phyloP scores from a whole-genome alignment of 2,329 filamentous ascomycete species.

The Thermomyces lanuginosus region DNA sequence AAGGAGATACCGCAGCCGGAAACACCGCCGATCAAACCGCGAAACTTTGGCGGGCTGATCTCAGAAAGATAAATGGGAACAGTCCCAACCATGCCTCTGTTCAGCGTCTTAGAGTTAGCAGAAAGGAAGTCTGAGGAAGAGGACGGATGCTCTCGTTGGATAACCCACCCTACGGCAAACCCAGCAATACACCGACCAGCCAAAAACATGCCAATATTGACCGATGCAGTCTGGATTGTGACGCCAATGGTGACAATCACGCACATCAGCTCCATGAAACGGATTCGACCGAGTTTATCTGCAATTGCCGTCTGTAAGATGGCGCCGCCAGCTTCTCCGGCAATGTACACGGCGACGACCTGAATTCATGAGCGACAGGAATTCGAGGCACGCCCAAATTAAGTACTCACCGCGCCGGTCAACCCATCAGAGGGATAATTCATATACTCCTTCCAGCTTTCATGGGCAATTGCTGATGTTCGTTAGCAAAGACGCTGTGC shows the following conservation, averaged over 20 bases:
- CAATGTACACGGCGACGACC: slow-evolving; percentile 44
- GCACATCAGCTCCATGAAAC: slow-evolving; percentile 40
- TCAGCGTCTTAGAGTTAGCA: neutral
- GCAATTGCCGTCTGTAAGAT: slow-evolving; percentile 37
- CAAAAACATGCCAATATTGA: slow-evolving; percentile 40
- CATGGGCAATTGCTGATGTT: slow-evolving; percentile 37
- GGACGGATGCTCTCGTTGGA: too few relatives aligned
- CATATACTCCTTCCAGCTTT: slow-evolving; percentile 46
- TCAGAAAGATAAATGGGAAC: slow-evolving; percentile 42
- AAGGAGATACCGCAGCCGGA: slow-evolving; percentile 40
- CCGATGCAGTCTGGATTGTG: slow-evolving; percentile 37
- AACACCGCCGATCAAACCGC: slow-evolving; percentile 39
- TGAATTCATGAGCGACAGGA: slow-evolving; percentile 7
- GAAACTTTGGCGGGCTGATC: slow-evolving; percentile 33
- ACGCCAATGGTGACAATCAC: slow-evolving; percentile 39
- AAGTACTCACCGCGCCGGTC: slow-evolving; percentile 34
- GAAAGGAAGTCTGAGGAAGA: neutral
- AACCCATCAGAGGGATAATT: slow-evolving; percentile 36
- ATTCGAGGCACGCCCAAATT: neutral
- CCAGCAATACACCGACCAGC: slow-evolving; percentile 35
- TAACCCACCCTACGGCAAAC: slow-evolving; percentile 29
- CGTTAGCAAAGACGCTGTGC: neutral
- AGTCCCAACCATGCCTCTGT: slow-evolving; percentile 33
- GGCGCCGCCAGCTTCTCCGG: slow-evolving; percentile 41
- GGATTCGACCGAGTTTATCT: slow-evolving; percentile 37